Evolutionary conservation across 2,329 filamentous ascomycete genomes (phyloP).

Genomic region (Achaetomium macrosporum): DNA sequence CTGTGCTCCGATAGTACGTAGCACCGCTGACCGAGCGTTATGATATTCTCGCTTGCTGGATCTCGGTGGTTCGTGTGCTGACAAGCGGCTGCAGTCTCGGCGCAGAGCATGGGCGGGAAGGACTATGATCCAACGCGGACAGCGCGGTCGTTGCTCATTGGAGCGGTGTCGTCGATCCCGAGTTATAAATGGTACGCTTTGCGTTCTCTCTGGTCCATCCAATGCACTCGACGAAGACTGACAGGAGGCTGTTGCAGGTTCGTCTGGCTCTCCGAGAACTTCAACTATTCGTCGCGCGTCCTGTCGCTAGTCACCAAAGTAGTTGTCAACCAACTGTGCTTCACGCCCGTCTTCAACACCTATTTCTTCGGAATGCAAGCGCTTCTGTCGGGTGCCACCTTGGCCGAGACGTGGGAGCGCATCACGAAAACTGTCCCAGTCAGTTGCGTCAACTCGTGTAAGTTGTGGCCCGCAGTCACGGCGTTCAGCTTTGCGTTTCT

Average conservation of each 20-base stretch:
- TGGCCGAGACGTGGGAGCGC: constrained; percentile 60
- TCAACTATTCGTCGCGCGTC: constrained; percentile 73
- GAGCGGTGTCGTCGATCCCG: constrained; percentile 67
- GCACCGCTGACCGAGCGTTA: background rate
- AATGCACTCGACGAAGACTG: background rate
- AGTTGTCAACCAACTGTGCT: constrained; percentile 68
- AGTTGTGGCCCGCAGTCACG: constrained; percentile 83
- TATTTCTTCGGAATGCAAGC: constrained; percentile 82
- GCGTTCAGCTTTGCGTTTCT: constrained; percentile 85
- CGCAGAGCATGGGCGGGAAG: constrained; percentile 60
- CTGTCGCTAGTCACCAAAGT: constrained; percentile 73
- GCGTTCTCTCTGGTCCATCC: background rate
- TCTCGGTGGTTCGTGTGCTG: background rate
- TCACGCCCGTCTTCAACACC: constrained; percentile 76
- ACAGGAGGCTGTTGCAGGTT: constrained; percentile 50
- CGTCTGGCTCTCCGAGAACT: constrained; percentile 70
- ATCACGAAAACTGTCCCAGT: constrained; percentile 70
- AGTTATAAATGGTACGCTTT: constrained; percentile 68
- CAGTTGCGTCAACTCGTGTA: constrained; percentile 72
- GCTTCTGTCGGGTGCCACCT: constrained; percentile 61
- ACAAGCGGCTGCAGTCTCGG: constrained; percentile 43
- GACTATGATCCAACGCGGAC: constrained; percentile 66
- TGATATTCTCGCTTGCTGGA: too few relatives aligned
- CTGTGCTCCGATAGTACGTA: constrained; percentile 57
- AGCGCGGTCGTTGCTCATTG: constrained; percentile 66